Percentiles rank a stretch among this genome's conserved stretches.
Evolutionary conservation across 2,329 filamentous ascomycete genomes (phyloP).

Genomic region (Penicillium polonicum): DNA sequence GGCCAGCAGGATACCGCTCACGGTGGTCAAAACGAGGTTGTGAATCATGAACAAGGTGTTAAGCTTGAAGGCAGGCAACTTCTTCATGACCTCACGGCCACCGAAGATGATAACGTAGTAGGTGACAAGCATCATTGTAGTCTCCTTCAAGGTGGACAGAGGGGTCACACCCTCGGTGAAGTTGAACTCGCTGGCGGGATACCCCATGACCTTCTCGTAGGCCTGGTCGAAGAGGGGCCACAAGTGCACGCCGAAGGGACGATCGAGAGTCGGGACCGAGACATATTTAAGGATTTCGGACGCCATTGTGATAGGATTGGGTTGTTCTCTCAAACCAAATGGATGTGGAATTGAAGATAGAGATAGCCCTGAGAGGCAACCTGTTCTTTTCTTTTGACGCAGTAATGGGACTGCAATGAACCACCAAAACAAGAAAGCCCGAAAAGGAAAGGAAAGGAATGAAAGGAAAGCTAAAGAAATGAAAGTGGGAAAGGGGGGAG

Average conservation of each 20-base stretch:
- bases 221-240: slow-evolving; percentile 94
- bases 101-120: slow-evolving; percentile 96
- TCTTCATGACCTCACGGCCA: slow-evolving; percentile 88
- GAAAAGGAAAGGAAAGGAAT: not conserved
- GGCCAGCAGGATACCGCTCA: slow-evolving; percentile 75
- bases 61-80: slow-evolving; percentile 79
- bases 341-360: not conserved
- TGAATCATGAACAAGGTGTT: slow-evolving; percentile 90
- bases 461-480: slow-evolving; percentile 55
- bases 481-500: slow-evolving; percentile 51
- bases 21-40: slow-evolving; percentile 88
- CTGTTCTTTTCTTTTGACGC: slow-evolving; percentile 2
- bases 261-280: slow-evolving; percentile 78
- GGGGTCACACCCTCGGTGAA: slow-evolving; percentile 80
- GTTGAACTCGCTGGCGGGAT: slow-evolving; percentile 79
- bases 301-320: slow-evolving; percentile 43
- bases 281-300: slow-evolving; percentile 49
- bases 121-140: slow-evolving; percentile 72
- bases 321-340: slow-evolving; percentile 9
- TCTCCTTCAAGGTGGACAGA: slow-evolving; percentile 85
- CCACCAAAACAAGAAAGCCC: slow-evolving; percentile 1
- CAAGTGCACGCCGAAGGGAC: slow-evolving; percentile 84
- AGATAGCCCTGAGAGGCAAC: slow-evolving; percentile 2
- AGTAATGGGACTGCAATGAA: not conserved
- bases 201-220: slow-evolving; percentile 74